Base-by-base conservation (phyloP, 2,329 filamentous ascomycete genomes). In the Trichoderma polysporum region DNA sequence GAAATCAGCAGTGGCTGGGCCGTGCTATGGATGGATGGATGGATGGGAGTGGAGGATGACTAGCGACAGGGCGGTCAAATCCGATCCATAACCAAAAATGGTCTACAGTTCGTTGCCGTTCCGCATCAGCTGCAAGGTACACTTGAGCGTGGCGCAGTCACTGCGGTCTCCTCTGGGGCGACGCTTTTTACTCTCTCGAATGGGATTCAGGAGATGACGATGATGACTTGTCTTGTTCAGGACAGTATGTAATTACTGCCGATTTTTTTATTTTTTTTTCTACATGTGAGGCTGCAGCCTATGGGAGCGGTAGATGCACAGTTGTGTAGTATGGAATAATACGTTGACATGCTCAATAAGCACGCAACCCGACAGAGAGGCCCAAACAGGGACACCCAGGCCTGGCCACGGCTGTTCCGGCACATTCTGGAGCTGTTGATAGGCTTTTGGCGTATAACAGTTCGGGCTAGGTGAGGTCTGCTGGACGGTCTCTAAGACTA, bases 121-220 rank as follows among this genome's bases (percentile, higher is more conserved):
- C n/a, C n/a, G n/a, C n/a, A 33, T 60, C 29, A 61, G 45, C 31
- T 66, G 52, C 41, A 66, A 57, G 52, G 62, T 50, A 56, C 61
- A 54, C 39, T 22, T 17, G 62, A 39, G 45, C 12, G 66, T 60
- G 66, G 66, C 66, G 66, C 66, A 68, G 66, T 68, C 54, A 66
- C 66, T 68, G 66, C 66, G 66, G 66, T 54, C 49, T 41, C 35
- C 17, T 37, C 7, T n/a, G 50, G 60, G 57, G 22, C 19, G 19
- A 25, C 17, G n/a, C 41, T 19, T 45, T 45, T 45, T 45, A 17
- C 22, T 4, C 22, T 45, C 41, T 19, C 17, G 12, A 47, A 27
- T 53, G 60, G 49, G 39, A 62, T 62, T 33, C 35, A 17, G 59
- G 22, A 27, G 25, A 31, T 29, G 35, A 45, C 15, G 56, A 19